These are phyloP conservation scores for Polychaeton citri DNA, from an alignment of 2,329 filamentous ascomycete genomes.

Conservation along the genomic window DNA sequence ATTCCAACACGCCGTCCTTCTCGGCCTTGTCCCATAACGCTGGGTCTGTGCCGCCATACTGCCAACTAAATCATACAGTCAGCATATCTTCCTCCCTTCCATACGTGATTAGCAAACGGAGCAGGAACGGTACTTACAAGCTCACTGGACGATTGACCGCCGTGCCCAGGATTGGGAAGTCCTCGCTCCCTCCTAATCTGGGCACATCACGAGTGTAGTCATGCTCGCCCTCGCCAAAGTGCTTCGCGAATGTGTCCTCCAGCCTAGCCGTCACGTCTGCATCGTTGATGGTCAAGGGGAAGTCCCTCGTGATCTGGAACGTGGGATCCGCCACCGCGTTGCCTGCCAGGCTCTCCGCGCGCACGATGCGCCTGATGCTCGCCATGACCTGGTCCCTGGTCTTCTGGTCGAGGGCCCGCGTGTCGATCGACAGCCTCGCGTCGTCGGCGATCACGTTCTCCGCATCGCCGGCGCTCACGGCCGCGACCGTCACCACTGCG, in stretches of 20 bases:
- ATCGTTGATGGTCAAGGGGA: slow-evolving; percentile 43
- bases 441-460: slow-evolving; percentile 48
- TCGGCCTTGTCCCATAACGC: slow-evolving; percentile 37
- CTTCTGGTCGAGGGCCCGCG: slow-evolving; percentile 33
- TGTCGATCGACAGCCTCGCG: slow-evolving; percentile 42
- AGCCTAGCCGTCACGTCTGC: slow-evolving; percentile 28
- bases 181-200: slow-evolving; percentile 39
- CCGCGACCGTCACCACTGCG: slow-evolving; percentile 46
- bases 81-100: no score
- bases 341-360: slow-evolving; percentile 40
- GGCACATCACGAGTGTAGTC: slow-evolving; percentile 27
- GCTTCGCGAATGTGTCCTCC: slow-evolving; percentile 29
- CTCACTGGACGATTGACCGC: slow-evolving; percentile 35
- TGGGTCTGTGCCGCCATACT: slow-evolving; percentile 40
- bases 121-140: no score
- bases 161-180: slow-evolving; percentile 44
- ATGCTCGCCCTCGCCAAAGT: slow-evolving; percentile 27
- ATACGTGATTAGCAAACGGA: no score
- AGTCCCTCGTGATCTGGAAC: slow-evolving; percentile 27
- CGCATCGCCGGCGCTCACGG: slow-evolving; percentile 44
- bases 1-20: slow-evolving; percentile 29
- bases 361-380: slow-evolving; percentile 39
- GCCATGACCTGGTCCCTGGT: slow-evolving; percentile 35
- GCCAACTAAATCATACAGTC: no score
- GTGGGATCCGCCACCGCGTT: slow-evolving; percentile 31